phyloP scores from a whole-genome alignment of 352 stramenopile species.

The Phytopythium delawarense region DNA sequence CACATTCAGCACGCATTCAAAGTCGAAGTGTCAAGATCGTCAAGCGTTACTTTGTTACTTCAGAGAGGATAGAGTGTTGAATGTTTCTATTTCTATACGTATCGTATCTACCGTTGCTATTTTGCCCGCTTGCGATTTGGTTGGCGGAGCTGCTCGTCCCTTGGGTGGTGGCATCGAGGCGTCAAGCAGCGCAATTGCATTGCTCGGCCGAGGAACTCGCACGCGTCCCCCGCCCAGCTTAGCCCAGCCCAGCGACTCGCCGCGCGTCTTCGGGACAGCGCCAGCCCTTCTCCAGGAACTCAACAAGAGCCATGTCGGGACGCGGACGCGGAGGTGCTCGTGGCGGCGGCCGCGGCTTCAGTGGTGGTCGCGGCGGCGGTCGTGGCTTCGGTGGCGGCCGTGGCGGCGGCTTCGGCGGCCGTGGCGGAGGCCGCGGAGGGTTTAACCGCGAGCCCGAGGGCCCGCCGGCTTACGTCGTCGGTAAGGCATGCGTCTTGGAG shows the following conservation, averaged over 20 bases:
- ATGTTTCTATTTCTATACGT: neutral
- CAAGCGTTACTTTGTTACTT: too few species aligned
- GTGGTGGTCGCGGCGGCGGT: slow-evolving; percentile 20
- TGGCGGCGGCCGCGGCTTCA: slow-evolving; percentile 30
- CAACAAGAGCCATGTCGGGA: slow-evolving; percentile 42
- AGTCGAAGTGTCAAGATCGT: neutral
- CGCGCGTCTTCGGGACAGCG: neutral
- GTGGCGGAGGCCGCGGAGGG: slow-evolving; percentile 27
- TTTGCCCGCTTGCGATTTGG: neutral
- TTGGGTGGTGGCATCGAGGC: neutral
- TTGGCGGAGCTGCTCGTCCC: slow-evolving; percentile 7
- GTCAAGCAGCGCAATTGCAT: neutral
- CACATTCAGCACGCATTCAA: slow-evolving; percentile 2
- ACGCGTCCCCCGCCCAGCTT: neutral
- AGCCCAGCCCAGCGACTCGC: neutral
- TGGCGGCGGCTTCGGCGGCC: neutral
- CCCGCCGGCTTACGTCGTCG: slow-evolving; percentile 65
- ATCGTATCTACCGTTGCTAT: slow-evolving; percentile 2
- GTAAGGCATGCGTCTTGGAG: slow-evolving; percentile 20
- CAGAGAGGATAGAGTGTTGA: too few species aligned
- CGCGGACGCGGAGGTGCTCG: slow-evolving; percentile 46
- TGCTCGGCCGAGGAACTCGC: neutral
- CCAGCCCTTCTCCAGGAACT: slow-evolving; percentile 3
- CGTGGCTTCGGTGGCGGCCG: slow-evolving; percentile 7
- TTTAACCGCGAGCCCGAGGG: slow-evolving; percentile 52